phyloP scores from a whole-genome alignment of 768 basidiomycete species.

The Suillus spraguei region DNA sequence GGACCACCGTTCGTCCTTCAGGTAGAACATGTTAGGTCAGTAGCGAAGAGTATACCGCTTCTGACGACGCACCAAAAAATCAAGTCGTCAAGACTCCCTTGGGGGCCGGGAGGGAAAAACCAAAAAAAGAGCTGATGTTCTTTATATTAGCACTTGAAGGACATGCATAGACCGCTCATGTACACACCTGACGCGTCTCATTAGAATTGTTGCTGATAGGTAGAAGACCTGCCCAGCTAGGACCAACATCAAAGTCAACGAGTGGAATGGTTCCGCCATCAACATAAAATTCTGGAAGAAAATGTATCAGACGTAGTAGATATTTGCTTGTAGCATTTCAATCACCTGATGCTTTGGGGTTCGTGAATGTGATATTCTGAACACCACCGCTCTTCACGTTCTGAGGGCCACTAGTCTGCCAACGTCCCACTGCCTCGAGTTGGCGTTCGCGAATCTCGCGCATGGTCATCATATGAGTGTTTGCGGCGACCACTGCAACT shows the following conservation, averaged over 20 bases:
- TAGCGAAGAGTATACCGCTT: not conserved
- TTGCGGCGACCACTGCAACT: not conserved
- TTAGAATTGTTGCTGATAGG: constrained; percentile 63
- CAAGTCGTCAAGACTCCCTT: constrained; percentile 42
- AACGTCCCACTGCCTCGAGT: constrained; percentile 32
- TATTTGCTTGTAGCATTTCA: not conserved
- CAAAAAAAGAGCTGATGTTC: constrained; percentile 66
- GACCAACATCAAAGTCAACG: constrained; percentile 73
- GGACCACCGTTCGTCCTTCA: not conserved
- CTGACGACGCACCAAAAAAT: not conserved
- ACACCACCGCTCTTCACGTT: constrained; percentile 24
- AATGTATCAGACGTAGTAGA: constrained; percentile 14
- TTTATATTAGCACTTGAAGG: not conserved
- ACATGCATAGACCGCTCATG: not conserved
- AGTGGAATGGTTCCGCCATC: constrained; percentile 65
- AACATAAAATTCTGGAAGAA: constrained; percentile 64
- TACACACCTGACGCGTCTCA: constrained; percentile 65
- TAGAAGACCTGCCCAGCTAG: constrained; percentile 73
- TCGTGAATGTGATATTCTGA: constrained; percentile 1
- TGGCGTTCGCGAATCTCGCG: constrained; percentile 48
- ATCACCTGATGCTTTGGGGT: not conserved
- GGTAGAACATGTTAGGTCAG: not conserved
- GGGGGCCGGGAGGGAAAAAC: constrained; percentile 80
- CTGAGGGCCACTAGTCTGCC: constrained; percentile 14
- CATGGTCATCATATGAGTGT: constrained; percentile 29